Conservation (phyloP, 2,329 filamentous ascomycete genomes). For the Neofusicoccum sp. region DNA sequence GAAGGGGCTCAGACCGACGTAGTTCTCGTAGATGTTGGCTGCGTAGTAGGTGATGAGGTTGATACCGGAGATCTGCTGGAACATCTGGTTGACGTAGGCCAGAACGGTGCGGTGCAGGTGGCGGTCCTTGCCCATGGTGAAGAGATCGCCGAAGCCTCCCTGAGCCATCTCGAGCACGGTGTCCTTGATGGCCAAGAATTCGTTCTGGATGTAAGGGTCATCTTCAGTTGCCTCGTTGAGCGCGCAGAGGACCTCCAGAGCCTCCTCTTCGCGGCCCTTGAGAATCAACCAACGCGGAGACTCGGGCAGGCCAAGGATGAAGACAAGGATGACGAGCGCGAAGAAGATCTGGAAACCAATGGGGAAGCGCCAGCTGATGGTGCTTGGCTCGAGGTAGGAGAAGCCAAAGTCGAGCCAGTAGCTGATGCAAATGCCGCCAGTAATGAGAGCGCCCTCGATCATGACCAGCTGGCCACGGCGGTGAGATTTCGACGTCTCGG, state of each 20-base stretch:
- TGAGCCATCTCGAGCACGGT: slow-evolving; percentile 40
- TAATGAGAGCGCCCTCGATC: slow-evolving; percentile 48
- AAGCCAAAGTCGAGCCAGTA: slow-evolving; percentile 46
- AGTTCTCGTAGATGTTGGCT: slow-evolving; percentile 42
- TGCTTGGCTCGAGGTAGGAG: slow-evolving; percentile 48
- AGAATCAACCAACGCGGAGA: slow-evolving; percentile 59
- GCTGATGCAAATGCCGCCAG: slow-evolving; percentile 43
- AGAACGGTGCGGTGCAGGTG: slow-evolving; percentile 57
- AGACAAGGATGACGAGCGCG: slow-evolving; percentile 50
- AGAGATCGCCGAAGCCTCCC: slow-evolving; percentile 56
- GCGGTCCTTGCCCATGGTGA: slow-evolving; percentile 57
- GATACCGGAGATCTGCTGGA: slow-evolving; percentile 45
- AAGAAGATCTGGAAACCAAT: slow-evolving; percentile 59
- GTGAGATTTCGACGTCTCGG: slow-evolving; percentile 47
- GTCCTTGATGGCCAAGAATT: slow-evolving; percentile 38
- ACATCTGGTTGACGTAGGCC: slow-evolving; percentile 59
- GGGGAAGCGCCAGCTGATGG: slow-evolving; percentile 53
- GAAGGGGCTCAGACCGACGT: slow-evolving; percentile 38
- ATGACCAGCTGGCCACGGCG: slow-evolving; percentile 48
- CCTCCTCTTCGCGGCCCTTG: slow-evolving; percentile 52
- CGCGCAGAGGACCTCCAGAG: slow-evolving; percentile 34
- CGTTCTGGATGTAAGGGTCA: slow-evolving; percentile 36
- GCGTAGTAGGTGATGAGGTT: slow-evolving; percentile 34
- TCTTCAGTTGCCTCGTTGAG: slow-evolving; percentile 31
- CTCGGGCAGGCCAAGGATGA: slow-evolving; percentile 54